These are phyloP conservation scores for Kodamaea leandrae DNA, from an alignment of 805 yeast species.

Conservation along the genomic window DNA sequence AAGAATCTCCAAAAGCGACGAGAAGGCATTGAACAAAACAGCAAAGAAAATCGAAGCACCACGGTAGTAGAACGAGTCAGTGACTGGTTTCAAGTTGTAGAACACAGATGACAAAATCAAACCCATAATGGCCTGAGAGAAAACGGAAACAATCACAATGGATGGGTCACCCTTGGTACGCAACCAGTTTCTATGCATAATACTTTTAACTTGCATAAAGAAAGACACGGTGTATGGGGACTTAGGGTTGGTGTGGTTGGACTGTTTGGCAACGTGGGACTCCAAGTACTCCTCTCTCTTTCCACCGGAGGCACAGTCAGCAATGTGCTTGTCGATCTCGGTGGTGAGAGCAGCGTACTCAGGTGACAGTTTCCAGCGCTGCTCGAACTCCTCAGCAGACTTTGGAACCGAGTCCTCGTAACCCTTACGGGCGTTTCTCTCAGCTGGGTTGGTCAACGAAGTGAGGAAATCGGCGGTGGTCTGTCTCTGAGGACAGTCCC, in stretches of 20 bases:
- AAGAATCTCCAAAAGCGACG: conserved; percentile 58
- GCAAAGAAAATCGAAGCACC: conserved; percentile 69
- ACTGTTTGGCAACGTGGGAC: conserved; percentile 23
- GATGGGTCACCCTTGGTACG: conserved; percentile 52
- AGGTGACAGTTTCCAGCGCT: conserved; percentile 45
- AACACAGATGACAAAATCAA: conserved; percentile 57
- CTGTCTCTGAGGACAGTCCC: conserved; percentile 53
- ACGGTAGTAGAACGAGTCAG: conserved; percentile 52
- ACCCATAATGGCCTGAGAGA: conserved; percentile 52
- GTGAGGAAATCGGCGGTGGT: conserved; percentile 61
- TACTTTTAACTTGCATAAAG: conserved; percentile 48
- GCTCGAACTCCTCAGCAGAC: conserved; percentile 16
- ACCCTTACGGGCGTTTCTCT: conserved; percentile 44
- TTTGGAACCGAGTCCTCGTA: conserved; percentile 49
- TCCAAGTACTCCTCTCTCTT: conserved; percentile 20
- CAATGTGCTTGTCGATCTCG: conserved; percentile 15
- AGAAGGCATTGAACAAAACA: conserved; percentile 58
- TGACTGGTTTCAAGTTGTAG: conserved; percentile 44
- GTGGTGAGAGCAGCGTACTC: conserved; percentile 28
- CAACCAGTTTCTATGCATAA: conserved; percentile 46
- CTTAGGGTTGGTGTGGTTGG: conserved; percentile 26
- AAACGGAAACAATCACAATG: conserved; percentile 38
- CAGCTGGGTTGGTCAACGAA: conserved; percentile 52
- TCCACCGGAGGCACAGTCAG: conserved; percentile 11
- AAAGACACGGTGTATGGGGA: conserved; percentile 58